Percentiles rank a stretch among this genome's conserved stretches.
Evolutionary conservation across 2,329 filamentous ascomycete genomes (phyloP).

Genomic region (Xylariales sp.): DNA sequence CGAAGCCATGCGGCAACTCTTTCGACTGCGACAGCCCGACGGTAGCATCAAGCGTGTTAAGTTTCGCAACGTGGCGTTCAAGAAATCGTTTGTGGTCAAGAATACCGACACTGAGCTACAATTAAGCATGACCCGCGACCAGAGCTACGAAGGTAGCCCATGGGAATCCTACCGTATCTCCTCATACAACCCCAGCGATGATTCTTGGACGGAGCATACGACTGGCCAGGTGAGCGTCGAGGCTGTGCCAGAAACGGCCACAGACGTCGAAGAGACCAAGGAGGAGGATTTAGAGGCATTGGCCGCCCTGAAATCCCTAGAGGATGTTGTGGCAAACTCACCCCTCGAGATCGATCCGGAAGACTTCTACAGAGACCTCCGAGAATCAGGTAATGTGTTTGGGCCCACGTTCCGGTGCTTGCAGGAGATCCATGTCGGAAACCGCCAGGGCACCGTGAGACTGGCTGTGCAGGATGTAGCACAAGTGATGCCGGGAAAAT

Average conservation of each 20-base stretch:
- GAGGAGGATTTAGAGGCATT: constrained; percentile 4
- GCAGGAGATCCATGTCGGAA: constrained; percentile 4
- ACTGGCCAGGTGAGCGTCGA: not conserved
- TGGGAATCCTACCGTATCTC: constrained; percentile 6
- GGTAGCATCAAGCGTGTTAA: constrained; percentile 3
- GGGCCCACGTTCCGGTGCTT: constrained; percentile 5
- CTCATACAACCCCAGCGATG: constrained; percentile 5
- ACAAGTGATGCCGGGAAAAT: constrained; percentile 6
- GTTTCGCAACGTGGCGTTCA: constrained; percentile 5
- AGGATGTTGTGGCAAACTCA: too few relatives aligned
- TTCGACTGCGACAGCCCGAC: constrained; percentile 4
- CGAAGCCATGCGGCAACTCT: constrained; percentile 7
- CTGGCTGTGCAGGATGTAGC: constrained; percentile 3
- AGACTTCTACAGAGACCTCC: not conserved
- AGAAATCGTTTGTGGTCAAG: constrained; percentile 1
- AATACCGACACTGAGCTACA: constrained; percentile 3
- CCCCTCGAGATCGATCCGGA: constrained; percentile 6
- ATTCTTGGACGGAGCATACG: constrained; percentile 3
- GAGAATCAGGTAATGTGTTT: constrained; percentile 4
- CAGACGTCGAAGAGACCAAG: not conserved
- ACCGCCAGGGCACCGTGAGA: not conserved
- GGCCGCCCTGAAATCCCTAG: too few relatives aligned
- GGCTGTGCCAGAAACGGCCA: too few relatives aligned
- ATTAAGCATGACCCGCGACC: constrained; percentile 3
- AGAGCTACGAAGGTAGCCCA: not conserved